A percentile compares a stretch with the other conserved stretches of the same genome.
Evolutionary conservation across 306 rosid species (phyloP).

Genomic region (Crotalaria pallida): DNA sequence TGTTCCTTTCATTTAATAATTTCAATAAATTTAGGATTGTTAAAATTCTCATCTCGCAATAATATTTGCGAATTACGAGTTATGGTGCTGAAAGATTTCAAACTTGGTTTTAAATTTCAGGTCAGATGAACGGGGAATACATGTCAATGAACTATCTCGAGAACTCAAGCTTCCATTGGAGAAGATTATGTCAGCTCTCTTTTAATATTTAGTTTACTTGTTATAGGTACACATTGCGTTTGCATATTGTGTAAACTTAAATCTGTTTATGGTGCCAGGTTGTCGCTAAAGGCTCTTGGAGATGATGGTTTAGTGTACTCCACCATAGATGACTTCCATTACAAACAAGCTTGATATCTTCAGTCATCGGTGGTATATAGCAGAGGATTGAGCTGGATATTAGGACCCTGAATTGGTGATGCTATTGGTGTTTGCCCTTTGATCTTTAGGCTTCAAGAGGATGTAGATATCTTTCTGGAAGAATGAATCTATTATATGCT

Average conservation of each 20-base stretch:
- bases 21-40: constrained; percentile 2
- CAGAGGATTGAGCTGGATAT: not conserved
- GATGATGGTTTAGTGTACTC: constrained; percentile 84
- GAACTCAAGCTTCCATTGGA: constrained; percentile 75
- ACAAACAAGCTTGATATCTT: constrained; percentile 58
- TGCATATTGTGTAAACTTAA: not conserved
- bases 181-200: constrained; percentile 55
- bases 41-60: not conserved
- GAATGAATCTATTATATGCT: constrained; percentile 7
- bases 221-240: not conserved
- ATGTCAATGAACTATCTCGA: constrained; percentile 58
- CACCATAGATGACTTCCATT: constrained; percentile 86
- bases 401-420: not conserved
- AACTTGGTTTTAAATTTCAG: constrained; percentile 36
- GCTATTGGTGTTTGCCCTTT: constrained; percentile 8
- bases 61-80: not conserved
- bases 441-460: not conserved
- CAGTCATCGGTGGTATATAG: not conserved
- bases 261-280: constrained; percentile 45
- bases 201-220: not conserved
- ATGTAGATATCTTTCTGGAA: constrained; percentile 34
- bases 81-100: not conserved
- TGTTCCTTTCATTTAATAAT: not conserved
- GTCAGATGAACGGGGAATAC: constrained; percentile 65
- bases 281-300: constrained; percentile 62